Evolutionary conservation across 202 grass and related monocot genomes (phyloP).

Genomic region (Panicum hallii): DNA sequence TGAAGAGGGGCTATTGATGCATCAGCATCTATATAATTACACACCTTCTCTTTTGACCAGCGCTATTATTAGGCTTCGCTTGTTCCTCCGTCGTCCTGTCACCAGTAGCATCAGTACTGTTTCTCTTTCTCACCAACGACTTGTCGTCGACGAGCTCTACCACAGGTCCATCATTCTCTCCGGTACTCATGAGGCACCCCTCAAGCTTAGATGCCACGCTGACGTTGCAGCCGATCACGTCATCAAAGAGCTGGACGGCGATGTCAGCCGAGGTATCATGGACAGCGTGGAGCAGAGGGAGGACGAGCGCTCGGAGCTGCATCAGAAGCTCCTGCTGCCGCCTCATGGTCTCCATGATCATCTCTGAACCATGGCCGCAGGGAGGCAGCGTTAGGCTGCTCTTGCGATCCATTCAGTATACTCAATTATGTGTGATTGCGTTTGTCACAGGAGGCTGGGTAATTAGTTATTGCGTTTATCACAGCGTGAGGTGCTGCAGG

Average conservation of each 20-base stretch:
- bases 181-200: not conserved
- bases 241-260: slow-evolving; percentile 32
- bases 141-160: not conserved
- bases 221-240: slow-evolving; percentile 40
- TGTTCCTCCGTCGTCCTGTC: not conserved
- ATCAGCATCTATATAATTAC: not conserved
- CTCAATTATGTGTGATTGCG: not conserved
- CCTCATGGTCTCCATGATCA: slow-evolving; percentile 2
- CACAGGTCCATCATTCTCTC: not conserved
- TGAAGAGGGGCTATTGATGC: not conserved
- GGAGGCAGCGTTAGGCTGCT: not conserved
- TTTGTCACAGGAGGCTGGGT: not conserved
- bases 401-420: not conserved
- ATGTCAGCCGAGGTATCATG: not conserved
- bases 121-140: not conserved
- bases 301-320: not conserved
- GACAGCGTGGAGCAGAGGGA: not conserved
- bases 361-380: not conserved
- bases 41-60: slow-evolving; percentile 25
- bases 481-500: too few relatives aligned
- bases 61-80: not conserved
- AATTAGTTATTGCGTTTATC: too few relatives aligned
- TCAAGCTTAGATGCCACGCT: not conserved
- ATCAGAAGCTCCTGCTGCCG: slow-evolving; percentile 7
- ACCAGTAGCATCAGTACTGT: not conserved